These are phyloP conservation scores for Penicillium sp. DNA, from an alignment of 2,329 filamentous ascomycete species.

Conservation along the genomic window DNA sequence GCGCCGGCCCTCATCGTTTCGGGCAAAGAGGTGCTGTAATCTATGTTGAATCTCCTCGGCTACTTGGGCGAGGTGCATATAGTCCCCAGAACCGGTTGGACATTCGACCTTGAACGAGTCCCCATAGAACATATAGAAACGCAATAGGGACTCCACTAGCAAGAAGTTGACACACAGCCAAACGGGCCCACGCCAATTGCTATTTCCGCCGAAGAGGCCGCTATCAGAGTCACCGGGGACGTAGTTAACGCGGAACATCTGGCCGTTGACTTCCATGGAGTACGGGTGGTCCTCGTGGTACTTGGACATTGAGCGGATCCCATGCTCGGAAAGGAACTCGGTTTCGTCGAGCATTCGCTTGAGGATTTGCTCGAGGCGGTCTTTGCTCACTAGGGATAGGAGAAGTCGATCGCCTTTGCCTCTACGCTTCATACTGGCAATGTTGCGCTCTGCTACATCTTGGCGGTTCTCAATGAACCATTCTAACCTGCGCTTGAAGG, in stretches of 20 bases:
- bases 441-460: conserved; percentile 89
- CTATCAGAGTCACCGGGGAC: conserved; percentile 96
- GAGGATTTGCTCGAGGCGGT: conserved; percentile 86
- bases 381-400: conserved; percentile 88
- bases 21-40: conserved; percentile 86
- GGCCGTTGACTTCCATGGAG: conserved; percentile 94
- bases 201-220: conserved; percentile 93
- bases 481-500: conserved; percentile 89
- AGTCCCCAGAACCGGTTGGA: conserved; percentile 88
- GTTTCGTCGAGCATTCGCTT: conserved; percentile 91
- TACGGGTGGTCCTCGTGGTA: conserved; percentile 88
- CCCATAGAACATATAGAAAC: conserved; percentile 96
- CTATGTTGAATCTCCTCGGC: conserved; percentile 95
- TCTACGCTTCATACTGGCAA: conserved; percentile 87
- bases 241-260: conserved; percentile 85
- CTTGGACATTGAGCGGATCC: conserved; percentile 90
- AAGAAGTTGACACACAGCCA: conserved; percentile 97
- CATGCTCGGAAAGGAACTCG: conserved; percentile 88
- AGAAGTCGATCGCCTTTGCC: conserved; percentile 89
- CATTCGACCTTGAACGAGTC: conserved; percentile 88
- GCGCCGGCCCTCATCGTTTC: conserved; percentile 81
- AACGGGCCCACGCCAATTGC: conserved; percentile 95
- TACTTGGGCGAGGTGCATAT: conserved; percentile 94
- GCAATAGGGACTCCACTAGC: conserved; percentile 88
- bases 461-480: conserved; percentile 92